phyloP scores from a whole-genome alignment of 2,329 filamentous ascomycete genomes.

The Clarireedia monteithiana region DNA sequence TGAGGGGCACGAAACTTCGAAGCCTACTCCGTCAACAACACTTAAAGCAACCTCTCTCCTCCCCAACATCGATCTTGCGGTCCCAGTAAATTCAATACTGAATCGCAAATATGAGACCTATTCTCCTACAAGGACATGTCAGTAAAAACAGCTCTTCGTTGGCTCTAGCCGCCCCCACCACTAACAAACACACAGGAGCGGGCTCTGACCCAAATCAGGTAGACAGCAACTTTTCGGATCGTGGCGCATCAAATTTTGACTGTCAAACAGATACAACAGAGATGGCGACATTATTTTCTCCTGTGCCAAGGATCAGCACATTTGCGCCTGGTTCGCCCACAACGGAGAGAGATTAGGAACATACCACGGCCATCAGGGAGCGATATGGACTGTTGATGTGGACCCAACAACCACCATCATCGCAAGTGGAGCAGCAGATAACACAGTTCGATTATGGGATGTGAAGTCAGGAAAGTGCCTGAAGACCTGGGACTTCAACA shows the following conservation, averaged over 20 bases:
- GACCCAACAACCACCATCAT: slow-evolving; percentile 87
- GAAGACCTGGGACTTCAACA: slow-evolving; percentile 97
- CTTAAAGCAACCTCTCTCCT: neutral
- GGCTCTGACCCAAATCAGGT: slow-evolving; percentile 91
- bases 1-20: slow-evolving; percentile 8
- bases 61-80: neutral
- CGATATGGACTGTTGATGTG: slow-evolving; percentile 97
- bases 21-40: neutral
- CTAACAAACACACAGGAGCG: slow-evolving; percentile 53
- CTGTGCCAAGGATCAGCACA: slow-evolving; percentile 89
- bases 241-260: slow-evolving; percentile 16
- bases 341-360: slow-evolving; percentile 97
- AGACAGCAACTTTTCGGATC: slow-evolving; percentile 28
- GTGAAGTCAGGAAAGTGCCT: slow-evolving; percentile 85
- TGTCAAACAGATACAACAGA: slow-evolving; percentile 62
- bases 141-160: slow-evolving; percentile 24
- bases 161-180: slow-evolving; percentile 2
- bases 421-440: slow-evolving; percentile 93
- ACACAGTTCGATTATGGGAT: slow-evolving; percentile 97
- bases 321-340: slow-evolving; percentile 94
- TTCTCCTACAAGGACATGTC: slow-evolving; percentile 89
- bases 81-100: slow-evolving; percentile 1
- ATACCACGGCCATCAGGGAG: slow-evolving; percentile 94
- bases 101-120: slow-evolving; percentile 77
- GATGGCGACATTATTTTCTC: slow-evolving; percentile 98